Conservation (phyloP, 129 eudicot genomes). For the Cynara cardunculus region DNA sequence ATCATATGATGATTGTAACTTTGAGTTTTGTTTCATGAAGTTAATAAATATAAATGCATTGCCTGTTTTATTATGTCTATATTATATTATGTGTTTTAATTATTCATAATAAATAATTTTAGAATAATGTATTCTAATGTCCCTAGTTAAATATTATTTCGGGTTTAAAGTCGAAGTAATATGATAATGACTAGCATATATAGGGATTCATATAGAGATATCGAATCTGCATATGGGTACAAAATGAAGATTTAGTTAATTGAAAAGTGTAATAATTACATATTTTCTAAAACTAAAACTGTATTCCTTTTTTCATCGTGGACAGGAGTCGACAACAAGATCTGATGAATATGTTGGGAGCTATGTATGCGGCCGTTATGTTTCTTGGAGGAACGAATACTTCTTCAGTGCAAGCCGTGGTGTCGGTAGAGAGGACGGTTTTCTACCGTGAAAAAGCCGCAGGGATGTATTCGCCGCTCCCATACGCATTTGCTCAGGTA, state of each 20-base stretch:
- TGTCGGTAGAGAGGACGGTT: conserved; percentile 44
- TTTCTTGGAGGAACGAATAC: conserved; percentile 65
- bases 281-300: not conserved
- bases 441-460: conserved; percentile 63
- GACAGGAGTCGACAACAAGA: conserved; percentile 53
- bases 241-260: not conserved
- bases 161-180: too few species aligned
- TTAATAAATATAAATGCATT: too few species aligned
- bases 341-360: conserved; percentile 42
- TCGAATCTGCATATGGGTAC: too few species aligned
- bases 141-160: too few species aligned
- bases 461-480: conserved; percentile 59
- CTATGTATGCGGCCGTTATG: conserved; percentile 53
- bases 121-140: too few species aligned
- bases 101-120: too few species aligned
- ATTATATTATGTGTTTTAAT: too few species aligned
- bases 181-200: too few species aligned
- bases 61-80: too few species aligned
- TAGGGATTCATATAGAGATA: too few species aligned
- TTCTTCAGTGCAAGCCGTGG: conserved; percentile 43
- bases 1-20: too few species aligned
- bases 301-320: not conserved
- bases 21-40: too few species aligned
- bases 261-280: not conserved
- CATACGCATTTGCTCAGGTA: conserved; percentile 64